Conservation (phyloP, 441 rosid genomes). For the Iberis amara region DNA sequence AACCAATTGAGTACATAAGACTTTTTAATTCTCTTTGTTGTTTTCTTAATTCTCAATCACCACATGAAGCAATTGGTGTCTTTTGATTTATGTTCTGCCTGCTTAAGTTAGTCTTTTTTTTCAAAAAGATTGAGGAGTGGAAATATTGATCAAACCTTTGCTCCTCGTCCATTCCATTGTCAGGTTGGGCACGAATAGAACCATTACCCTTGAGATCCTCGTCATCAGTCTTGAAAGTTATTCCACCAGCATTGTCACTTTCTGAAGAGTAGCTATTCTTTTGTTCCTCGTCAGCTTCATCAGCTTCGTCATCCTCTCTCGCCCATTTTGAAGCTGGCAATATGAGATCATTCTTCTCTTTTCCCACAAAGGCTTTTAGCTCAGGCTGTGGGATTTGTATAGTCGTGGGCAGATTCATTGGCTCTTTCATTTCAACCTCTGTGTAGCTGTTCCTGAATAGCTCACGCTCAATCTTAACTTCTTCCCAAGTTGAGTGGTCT, state of each 20-base stretch:
- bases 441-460: slow-evolving; percentile 39
- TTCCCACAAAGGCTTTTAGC: slow-evolving; percentile 52
- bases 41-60: too few species aligned
- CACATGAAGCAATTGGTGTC: slow-evolving; percentile 20
- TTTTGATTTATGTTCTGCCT: not conserved
- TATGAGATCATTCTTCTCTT: slow-evolving; percentile 71
- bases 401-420: slow-evolving; percentile 39
- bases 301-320: slow-evolving; percentile 86
- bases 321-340: slow-evolving; percentile 97
- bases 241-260: slow-evolving; percentile 77
- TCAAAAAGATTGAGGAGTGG: not conserved
- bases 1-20: slow-evolving; percentile 3
- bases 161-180: slow-evolving; percentile 75
- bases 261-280: slow-evolving; percentile 88
- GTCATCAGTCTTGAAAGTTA: slow-evolving; percentile 51
- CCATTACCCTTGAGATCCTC: slow-evolving; percentile 48
- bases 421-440: slow-evolving; percentile 14
- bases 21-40: too few species aligned
- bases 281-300: slow-evolving; percentile 79
- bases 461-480: slow-evolving; percentile 46
- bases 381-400: slow-evolving; percentile 67
- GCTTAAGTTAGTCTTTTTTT: slow-evolving; percentile 3
- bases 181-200: slow-evolving; percentile 46
- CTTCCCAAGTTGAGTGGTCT: slow-evolving; percentile 49
- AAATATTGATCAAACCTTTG: slow-evolving; percentile 51